Base-by-base conservation (phyloP, 768 basidiomycete species). In the Boletus pseudopeckii region DNA sequence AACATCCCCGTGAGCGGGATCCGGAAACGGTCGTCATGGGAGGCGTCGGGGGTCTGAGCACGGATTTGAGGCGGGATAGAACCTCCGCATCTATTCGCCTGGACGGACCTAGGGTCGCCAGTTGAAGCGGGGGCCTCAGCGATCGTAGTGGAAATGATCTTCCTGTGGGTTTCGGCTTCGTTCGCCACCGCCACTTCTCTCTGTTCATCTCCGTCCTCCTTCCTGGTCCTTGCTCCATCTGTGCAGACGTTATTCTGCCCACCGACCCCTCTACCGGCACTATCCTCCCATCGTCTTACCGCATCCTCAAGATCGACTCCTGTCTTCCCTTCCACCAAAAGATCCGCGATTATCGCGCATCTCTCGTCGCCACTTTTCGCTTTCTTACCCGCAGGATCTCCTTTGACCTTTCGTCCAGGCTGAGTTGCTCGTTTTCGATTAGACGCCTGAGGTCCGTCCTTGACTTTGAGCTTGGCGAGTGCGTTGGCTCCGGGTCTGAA, bases 401-500 rank as follows among this genome's bases (percentile, higher is more conserved):
- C 59, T 43, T 72, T 64, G 60, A 58, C 39, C 61, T 72, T 65
- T 43, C 63, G 55, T 11, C 53, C 68, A 8, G 48, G 38, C 42
- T 72, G 71, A 56, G 59, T 65, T 45, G 60, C 47, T 53, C 72
- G 64, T 53, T 58, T 64, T 57, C 69, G 60, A 51, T 62, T 70
- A 30, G 61, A 26, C 7, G 53, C 20, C 52, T 71, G 67, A 18
- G 72, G 72, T 10, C 77, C 72, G 57, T 78, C 73, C 53, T 74
- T 73, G 58, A 76, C 69, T 63, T 71, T 73, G 45, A 59, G 60
- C 57, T 63, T 71, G 45, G 70, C 74, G 48, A 76, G 70, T 48
- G 68, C 75, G 57, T 74, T 78, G 40, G 78, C 71, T n/a, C 81
- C 83, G 5, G 86, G 88, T 45, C 85, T 78, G 68, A 90, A 92